Evolutionary conservation across 305 asterid species (phyloP).

Genomic region (Solanum hybrid): DNA sequence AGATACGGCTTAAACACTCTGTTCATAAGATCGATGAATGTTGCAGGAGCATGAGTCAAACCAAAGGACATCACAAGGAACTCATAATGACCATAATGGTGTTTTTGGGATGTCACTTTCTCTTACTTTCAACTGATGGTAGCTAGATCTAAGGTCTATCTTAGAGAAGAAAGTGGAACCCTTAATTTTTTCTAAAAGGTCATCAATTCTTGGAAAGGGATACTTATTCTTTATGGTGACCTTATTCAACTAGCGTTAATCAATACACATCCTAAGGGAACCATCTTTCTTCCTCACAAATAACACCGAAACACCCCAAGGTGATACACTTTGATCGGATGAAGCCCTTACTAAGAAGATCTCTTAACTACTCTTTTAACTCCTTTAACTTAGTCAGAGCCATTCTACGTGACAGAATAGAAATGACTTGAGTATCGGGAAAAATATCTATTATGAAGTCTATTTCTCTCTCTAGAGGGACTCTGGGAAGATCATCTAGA

Average conservation of each 20-base stretch:
- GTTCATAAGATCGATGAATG: background rate
- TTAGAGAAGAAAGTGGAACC: background rate
- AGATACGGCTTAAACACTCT: background rate
- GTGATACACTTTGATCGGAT: background rate
- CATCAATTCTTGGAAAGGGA: background rate
- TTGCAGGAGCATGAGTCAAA: too few species aligned
- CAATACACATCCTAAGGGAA: background rate
- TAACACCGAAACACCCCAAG: background rate
- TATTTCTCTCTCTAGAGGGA: background rate
- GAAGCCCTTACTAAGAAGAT: background rate
- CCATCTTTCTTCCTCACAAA: background rate
- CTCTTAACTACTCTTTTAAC: background rate
- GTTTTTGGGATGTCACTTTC: background rate
- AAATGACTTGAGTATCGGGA: background rate
- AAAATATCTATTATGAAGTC: background rate
- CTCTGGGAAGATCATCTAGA: background rate
- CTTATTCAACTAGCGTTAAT: too few species aligned
- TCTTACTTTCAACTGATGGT: background rate
- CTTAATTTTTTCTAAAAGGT: too few species aligned
- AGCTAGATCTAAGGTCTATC: background rate
- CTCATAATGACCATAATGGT: background rate
- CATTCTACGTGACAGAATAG: too few species aligned
- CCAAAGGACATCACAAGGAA: background rate
- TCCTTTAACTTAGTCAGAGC: background rate
- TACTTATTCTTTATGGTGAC: background rate